Conservation (phyloP, 305 asterid species). For the Fraxinus floribunda region DNA sequence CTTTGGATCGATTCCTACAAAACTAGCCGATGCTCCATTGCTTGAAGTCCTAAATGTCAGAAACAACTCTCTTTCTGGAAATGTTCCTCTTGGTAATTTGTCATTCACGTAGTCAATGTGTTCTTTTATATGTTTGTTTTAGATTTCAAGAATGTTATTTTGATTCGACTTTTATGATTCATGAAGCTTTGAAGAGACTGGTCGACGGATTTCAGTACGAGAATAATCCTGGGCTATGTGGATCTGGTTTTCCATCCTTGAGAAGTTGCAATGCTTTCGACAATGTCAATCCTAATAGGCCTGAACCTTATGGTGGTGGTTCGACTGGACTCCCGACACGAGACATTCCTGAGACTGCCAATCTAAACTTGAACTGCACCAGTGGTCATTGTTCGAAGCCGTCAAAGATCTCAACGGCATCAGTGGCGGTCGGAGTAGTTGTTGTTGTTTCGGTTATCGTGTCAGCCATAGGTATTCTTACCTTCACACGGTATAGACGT, state of each 20-base stretch:
- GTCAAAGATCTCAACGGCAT: constrained; percentile 55
- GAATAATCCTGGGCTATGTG: constrained; percentile 76
- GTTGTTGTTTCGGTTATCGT: constrained; percentile 40
- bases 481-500: constrained; percentile 47
- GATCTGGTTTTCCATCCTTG: constrained; percentile 62
- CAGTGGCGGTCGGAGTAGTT: constrained; percentile 61
- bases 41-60: constrained; percentile 71
- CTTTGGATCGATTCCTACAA: constrained; percentile 81
- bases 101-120: background rate
- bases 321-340: constrained; percentile 42
- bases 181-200: constrained; percentile 78
- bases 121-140: background rate
- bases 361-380: constrained; percentile 66
- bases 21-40: constrained; percentile 74
- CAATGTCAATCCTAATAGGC: constrained; percentile 40
- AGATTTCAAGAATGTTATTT: background rate
- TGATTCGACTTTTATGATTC: constrained; percentile 19
- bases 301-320: constrained; percentile 57
- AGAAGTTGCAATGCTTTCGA: constrained; percentile 47
- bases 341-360: constrained; percentile 80
- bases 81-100: constrained; percentile 76
- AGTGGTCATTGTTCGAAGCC: constrained; percentile 48
- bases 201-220: constrained; percentile 63
- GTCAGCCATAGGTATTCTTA: constrained; percentile 42
- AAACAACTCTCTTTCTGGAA: constrained; percentile 82